Conservation (phyloP, 2,329 filamentous ascomycete genomes). For the Colletotrichum australisinense region DNA sequence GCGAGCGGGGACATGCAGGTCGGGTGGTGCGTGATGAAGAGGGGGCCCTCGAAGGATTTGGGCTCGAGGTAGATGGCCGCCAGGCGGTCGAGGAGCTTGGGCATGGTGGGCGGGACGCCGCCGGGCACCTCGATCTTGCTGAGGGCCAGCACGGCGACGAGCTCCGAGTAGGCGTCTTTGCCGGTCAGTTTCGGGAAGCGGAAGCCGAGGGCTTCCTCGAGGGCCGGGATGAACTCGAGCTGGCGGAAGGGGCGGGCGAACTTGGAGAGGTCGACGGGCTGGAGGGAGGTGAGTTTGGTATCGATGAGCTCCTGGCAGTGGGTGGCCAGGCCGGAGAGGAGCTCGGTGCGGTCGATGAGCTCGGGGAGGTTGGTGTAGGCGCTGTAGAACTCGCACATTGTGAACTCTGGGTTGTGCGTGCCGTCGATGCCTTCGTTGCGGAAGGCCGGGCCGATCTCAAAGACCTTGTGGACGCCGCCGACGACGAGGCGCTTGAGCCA, state of each 20-base stretch:
- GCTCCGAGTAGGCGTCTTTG: conserved; percentile 65
- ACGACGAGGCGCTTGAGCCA: conserved; percentile 94
- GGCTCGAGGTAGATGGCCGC: conserved; percentile 83
- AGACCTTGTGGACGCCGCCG: conserved; percentile 88
- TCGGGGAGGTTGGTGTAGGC: conserved; percentile 82
- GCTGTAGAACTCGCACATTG: conserved; percentile 96
- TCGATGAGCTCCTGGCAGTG: conserved; percentile 60
- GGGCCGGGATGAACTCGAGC: conserved; percentile 84
- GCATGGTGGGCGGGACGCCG: conserved; percentile 65
- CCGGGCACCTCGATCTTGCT: conserved; percentile 74
- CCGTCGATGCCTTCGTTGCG: conserved; percentile 92
- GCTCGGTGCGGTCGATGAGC: conserved; percentile 80
- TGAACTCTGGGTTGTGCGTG: conserved; percentile 97
- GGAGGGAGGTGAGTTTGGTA: conserved; percentile 57
- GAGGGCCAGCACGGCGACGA: conserved; percentile 66
- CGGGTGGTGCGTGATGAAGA: conserved; percentile 91
- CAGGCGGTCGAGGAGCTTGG: conserved; percentile 83
- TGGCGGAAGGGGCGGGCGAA: conserved; percentile 70
- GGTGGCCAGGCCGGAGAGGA: conserved; percentile 71
- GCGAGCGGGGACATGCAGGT: conserved; percentile 91
- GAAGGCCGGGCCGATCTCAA: conserved; percentile 93
- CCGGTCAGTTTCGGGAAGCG: conserved; percentile 72
- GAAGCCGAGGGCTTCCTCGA: conserved; percentile 76
- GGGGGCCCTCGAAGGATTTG: conserved; percentile 72
- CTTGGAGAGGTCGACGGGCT: conserved; percentile 58